Conservation (phyloP, 345 rosid genomes). For the Euphorbia peplus region DNA sequence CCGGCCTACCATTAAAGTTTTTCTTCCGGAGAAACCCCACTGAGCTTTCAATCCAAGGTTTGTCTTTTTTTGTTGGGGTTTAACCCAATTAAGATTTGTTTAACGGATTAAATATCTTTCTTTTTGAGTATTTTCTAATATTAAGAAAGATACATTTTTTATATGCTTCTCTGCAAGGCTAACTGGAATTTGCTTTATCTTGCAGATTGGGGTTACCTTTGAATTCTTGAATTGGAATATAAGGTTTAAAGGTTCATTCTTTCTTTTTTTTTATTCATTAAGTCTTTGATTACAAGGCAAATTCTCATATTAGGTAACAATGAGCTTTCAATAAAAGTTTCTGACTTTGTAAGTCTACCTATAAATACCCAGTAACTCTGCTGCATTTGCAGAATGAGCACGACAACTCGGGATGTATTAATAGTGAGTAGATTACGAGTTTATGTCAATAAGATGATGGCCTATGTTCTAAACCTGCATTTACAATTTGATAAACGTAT, state of each 20-base stretch:
- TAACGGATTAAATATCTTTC: background rate
- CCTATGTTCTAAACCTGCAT: background rate
- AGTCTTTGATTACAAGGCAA: conserved; percentile 35
- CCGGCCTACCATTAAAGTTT: conserved; percentile 31
- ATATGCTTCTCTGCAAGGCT: conserved; percentile 22
- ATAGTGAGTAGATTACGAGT: background rate
- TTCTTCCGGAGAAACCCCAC: background rate
- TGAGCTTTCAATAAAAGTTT: conserved; percentile 11
- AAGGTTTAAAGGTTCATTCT: conserved; percentile 26
- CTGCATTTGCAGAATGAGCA: background rate
- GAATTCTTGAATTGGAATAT: conserved; percentile 50
- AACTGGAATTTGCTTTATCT: conserved; percentile 42
- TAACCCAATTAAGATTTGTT: conserved; percentile 7
- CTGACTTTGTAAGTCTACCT: background rate
- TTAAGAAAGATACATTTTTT: too few species aligned
- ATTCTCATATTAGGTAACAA: conserved; percentile 25
- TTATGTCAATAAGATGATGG: background rate
- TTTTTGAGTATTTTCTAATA: background rate
- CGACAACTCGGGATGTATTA: background rate
- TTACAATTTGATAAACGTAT: background rate
- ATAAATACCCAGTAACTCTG: conserved; percentile 1
- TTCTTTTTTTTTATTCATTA: conserved; percentile 1
- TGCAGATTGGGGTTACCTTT: conserved; percentile 34
- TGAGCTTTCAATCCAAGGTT: background rate
- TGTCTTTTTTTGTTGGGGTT: conserved; percentile 25